Conservation (phyloP, 1,284 basidiomycete species). For the Waitea zeae region DNA sequence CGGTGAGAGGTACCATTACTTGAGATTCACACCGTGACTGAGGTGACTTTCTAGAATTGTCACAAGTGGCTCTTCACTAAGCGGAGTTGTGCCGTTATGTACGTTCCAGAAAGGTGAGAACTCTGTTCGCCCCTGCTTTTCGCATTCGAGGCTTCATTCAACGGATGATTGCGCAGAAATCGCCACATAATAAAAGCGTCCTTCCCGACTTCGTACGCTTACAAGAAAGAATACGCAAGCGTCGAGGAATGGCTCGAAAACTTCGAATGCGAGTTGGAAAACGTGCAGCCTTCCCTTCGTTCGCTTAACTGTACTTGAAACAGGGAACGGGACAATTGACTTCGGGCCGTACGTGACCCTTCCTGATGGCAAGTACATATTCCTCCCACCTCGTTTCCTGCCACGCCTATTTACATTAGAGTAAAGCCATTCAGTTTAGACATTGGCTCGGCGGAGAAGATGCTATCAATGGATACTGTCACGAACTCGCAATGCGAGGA, state of each 20-base stretch:
- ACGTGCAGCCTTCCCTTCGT: not conserved
- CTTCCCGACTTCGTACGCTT: conserved; percentile 44
- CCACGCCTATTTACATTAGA: conserved; percentile 10
- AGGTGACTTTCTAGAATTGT: conserved; percentile 36
- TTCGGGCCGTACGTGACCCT: conserved; percentile 35
- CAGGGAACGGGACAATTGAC: conserved; percentile 63
- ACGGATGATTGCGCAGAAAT: conserved; percentile 43
- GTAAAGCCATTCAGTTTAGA: conserved; percentile 71
- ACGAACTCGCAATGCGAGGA: conserved; percentile 55
- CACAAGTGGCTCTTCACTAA: conserved; percentile 78
- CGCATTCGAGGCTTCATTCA: not conserved
- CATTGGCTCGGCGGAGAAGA: conserved; percentile 72
- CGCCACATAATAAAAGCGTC: conserved; percentile 62
- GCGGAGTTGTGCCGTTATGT: conserved; percentile 55
- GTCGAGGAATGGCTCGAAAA: conserved; percentile 49
- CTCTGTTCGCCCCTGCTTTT: not conserved
- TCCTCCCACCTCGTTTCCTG: conserved; percentile 8
- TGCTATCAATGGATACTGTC: conserved; percentile 63
- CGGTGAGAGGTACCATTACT: conserved; percentile 29
- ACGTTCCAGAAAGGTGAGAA: conserved; percentile 55
- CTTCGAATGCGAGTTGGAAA: conserved; percentile 13
- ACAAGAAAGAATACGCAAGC: conserved; percentile 14
- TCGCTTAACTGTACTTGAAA: not conserved
- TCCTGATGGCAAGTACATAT: conserved; percentile 26
- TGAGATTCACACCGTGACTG: not conserved